Base-by-base conservation (phyloP, 139 green algal species). In the Picochlorum sp. region DNA sequence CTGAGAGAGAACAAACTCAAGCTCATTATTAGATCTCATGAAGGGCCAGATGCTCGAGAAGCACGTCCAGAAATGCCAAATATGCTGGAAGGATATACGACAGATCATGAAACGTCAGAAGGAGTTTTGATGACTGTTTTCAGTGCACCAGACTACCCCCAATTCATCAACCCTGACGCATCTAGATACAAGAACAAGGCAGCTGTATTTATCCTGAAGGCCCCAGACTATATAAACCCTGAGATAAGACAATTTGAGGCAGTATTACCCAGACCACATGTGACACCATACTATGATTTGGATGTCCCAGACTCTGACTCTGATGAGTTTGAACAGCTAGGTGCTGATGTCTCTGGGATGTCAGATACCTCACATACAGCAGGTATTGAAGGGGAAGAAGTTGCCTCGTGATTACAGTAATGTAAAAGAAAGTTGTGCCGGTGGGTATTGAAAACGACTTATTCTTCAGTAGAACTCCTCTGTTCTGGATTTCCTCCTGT, bases 11-110 rank as follows among this genome's bases (percentile, higher is more conserved):
- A 88, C 68, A 68, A 52, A 34, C 66, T 89, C 58, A 61, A 67
- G 56, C 75, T 94, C 52, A 74, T 94, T 23, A 51, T 95, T 46
- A 69, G 87, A 0, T 86, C 74, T 15, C 87, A 95, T 62, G 87
- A 98, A 79, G 93, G 93, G 0, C 93, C 93, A 3, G 93, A 98
- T 66, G 93, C 93, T 10, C 82, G 93, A 0, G 80, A 85, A 21
- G 77, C 81, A 15, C 69, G 86, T 1, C 69, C 82, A 11, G 78
- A 83, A 45, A 88, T 95, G 85, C 21, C 64, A 21, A 23, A 51
- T 15, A 91, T 96, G 78, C 45, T 70, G 24, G 62, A 52, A 10
- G 92, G 92, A 2, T 96, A 85, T 74, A 81, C 78, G 11, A 49
- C 87, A 1, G 92, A 98, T 77, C 92, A 98, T 66, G 66, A 80